A percentile compares a stretch with the other conserved stretches of the same genome.
These are phyloP conservation scores for Bipolaris cookei DNA, from an alignment of 2,329 filamentous ascomycete genomes.

Conservation along the genomic window DNA sequence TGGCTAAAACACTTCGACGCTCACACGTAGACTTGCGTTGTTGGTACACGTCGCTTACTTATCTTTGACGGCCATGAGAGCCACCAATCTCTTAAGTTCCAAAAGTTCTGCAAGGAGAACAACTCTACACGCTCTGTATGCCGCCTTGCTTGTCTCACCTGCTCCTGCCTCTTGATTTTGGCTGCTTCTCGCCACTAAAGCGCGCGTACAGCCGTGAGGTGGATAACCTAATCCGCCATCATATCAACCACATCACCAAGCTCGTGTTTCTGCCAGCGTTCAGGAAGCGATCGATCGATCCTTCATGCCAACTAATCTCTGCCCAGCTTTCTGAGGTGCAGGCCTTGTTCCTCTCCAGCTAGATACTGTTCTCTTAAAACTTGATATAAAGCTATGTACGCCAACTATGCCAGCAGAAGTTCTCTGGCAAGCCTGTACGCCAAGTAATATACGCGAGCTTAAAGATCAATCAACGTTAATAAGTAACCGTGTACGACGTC, in stretches of 20 bases:
- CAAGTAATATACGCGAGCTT: no score
- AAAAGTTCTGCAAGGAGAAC: slow-evolving; percentile 24
- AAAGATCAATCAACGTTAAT: no score
- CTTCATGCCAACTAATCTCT: slow-evolving; percentile 36
- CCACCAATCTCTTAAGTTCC: slow-evolving; percentile 44
- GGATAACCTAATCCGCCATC: no score
- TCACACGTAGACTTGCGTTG: background rate
- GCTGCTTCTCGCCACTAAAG: no score
- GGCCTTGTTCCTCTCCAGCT: slow-evolving; percentile 41
- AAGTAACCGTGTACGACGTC: no score
- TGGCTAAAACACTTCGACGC: background rate
- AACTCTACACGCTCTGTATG: slow-evolving; percentile 7
- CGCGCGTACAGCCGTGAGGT: no score
- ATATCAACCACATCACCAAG: no score
- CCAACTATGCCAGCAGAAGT: background rate
- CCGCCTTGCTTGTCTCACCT: background rate
- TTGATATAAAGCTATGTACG: slow-evolving; percentile 31
- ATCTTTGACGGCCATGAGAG: slow-evolving; percentile 22
- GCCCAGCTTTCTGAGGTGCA: slow-evolving; percentile 32
- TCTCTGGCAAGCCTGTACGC: slow-evolving; percentile 11
- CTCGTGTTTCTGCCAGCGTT: no score
- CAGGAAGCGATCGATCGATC: background rate
- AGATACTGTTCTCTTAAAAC: slow-evolving; percentile 39
- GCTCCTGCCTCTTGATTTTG: no score
- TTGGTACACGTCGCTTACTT: background rate